Evolutionary conservation across 805 yeast genomes (phyloP).

Genomic region (Lipomyces yamanashiensis): DNA sequence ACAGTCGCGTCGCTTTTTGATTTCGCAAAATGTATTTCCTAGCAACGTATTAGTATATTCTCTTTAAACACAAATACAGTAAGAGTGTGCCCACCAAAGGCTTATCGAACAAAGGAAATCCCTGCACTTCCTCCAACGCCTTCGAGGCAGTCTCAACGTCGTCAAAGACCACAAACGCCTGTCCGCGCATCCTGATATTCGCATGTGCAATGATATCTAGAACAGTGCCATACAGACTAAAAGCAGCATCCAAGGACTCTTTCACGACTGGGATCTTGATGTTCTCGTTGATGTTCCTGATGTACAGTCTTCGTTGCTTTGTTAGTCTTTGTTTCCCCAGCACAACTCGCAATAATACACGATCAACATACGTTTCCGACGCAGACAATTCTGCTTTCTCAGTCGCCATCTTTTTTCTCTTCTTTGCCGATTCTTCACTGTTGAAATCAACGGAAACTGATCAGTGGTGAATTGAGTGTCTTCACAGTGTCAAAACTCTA

Average conservation of each 20-base stretch:
- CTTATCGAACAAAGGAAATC: constrained; percentile 51
- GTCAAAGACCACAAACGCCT: constrained; percentile 73
- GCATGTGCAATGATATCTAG: constrained; percentile 60
- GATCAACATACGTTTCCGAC: constrained; percentile 7
- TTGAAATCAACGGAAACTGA: not conserved
- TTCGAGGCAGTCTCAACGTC: constrained; percentile 50
- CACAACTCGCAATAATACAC: not conserved
- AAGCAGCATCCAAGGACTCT: constrained; percentile 50
- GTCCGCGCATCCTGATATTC: constrained; percentile 74
- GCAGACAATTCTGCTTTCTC: not conserved
- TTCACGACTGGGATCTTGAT: constrained; percentile 59
- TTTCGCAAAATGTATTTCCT: constrained; percentile 50
- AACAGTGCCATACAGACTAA: constrained; percentile 55
- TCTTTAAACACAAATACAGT: not conserved
- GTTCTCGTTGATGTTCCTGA: constrained; percentile 74
- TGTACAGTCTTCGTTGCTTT: constrained; percentile 51
- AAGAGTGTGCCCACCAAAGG: constrained; percentile 46
- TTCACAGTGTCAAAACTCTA: no score
- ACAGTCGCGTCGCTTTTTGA: constrained; percentile 51
- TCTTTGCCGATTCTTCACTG: not conserved
- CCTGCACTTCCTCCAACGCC: constrained; percentile 50
- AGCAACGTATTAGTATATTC: not conserved
- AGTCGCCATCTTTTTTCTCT: not conserved
- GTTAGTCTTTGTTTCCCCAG: not conserved
- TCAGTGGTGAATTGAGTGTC: no score